Evolutionary conservation across 139 green algal genomes (phyloP), one percentile per base, ranked within the genome.

Genomic region (Dunaliella sp.): DNA sequence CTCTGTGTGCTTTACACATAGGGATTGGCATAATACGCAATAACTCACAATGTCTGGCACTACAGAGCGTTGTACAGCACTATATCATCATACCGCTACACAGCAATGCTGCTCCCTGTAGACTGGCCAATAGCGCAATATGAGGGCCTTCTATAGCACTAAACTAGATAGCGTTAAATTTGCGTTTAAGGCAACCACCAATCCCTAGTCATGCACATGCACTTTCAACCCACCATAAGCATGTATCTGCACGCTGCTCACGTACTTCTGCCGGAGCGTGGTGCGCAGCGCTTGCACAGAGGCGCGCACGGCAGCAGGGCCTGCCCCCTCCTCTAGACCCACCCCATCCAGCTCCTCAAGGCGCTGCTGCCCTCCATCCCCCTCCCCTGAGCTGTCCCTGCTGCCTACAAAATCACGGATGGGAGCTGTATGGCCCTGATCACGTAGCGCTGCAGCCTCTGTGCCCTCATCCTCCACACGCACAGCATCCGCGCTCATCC

Each of bases 221-320:
- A n/a, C n/a, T n/a, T n/a, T n/a, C n/a, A n/a, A 65, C 48, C 48
- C 48, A 65, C 48, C 48, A 65, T 65, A 65, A 7, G 16, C 48
- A 65, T 65, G 48, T 7, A 65, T 65, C 48, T 65, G 48, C 48
- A 65, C 74, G 74, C 31, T 80, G 74, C 74, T 36, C 74, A 80
- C 74, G 3, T 80, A 36, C 74, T 80, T 80, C 74, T 80, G 74
- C 74, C 74, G 74, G 12, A 80, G 74, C 12, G 30, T 80, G 12
- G 31, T 80, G 3, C 31, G 74, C 74, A 34, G 31, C 30, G 74
- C 74, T 22, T 80, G 48, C 48, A 65, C 48, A 65, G 48, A 26
- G 48, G 48, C 48, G 7, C 48, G 48, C 48, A 65, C 48, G 16
- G 48, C 48, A 16, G 48, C 48, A 65, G 48, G 48, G 48, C 48